Evolutionary conservation across 2,329 filamentous ascomycete genomes (phyloP), one percentile per base, ranked within the genome.

Genomic region (Ophiognomonia clavigignenti-juglandacearum): DNA sequence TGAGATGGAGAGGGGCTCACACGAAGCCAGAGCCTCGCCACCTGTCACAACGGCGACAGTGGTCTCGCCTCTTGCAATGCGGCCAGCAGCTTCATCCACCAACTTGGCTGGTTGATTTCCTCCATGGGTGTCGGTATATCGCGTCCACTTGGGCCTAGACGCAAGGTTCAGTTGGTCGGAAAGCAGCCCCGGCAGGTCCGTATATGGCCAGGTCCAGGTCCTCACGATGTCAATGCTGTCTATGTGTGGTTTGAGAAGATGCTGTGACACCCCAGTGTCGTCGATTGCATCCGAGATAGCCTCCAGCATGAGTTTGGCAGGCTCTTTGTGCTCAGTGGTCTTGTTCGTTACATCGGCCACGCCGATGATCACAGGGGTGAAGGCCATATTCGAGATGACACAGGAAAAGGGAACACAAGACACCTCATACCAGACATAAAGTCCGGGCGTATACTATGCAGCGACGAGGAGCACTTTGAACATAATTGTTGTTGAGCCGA

Each of bases 181-280:
- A 6, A 86, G 58, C 1, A 79, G 62, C 5, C 67, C 69, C 0
- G 81, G 78, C 2, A 85, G 61, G 57, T 85, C 74, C 1, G 69
- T 62, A 57, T 85, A 85, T 1, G 76, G 73, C 82, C 82, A 85
- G 0, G 82, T 83, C 82, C 82, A 86, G 0, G 78, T 78, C 34
- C 69, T 71, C 9, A 85, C 80, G 4, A 83, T 72, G 36, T 74
- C 68, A 38, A 86, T 67, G 53, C 74, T 78, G 57, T 85, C 80
- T 43, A 83, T 74, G 1, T 62, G 61, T 0, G 64, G 56, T 50
- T 68, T 68, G 0, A 83, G 57, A 1, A 63, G 56, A 10, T 54
- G 53, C 6, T 56, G 43, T 2, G 59, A 55, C 11, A 59, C 55
- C 1, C 59, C 61, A 0, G 73, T 72, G 54, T 85, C 80, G 32